A percentile compares a stretch with the other conserved stretches of the same genome.
These are phyloP conservation scores for Porpolomopsis calyptriformis DNA, from an alignment of 768 basidiomycete genomes.

Conservation along the genomic window DNA sequence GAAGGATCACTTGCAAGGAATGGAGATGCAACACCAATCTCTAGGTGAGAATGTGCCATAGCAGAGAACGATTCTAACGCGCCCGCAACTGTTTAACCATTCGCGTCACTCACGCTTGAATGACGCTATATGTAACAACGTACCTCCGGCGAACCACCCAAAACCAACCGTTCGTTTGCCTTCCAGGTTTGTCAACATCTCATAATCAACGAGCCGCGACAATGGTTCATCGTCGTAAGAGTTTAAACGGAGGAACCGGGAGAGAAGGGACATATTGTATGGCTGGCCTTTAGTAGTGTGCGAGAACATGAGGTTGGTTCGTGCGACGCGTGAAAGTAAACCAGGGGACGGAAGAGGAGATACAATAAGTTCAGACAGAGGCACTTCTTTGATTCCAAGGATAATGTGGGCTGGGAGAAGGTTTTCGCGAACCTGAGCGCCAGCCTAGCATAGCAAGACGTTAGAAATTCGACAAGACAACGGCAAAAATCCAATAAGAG, in stretches of 20 bases:
- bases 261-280: constrained; percentile 75
- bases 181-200: constrained; percentile 51
- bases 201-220: constrained; percentile 72
- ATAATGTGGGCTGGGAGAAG: constrained; percentile 61
- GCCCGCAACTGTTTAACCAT: constrained; percentile 52
- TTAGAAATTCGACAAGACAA: constrained; percentile 8
- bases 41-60: constrained; percentile 69
- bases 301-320: constrained; percentile 86
- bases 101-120: not conserved
- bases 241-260: constrained; percentile 38
- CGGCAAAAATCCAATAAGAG: constrained; percentile 5
- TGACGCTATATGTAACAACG: constrained; percentile 11
- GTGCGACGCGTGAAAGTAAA: constrained; percentile 17
- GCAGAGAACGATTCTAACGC: constrained; percentile 71
- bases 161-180: constrained; percentile 81
- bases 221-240: constrained; percentile 11
- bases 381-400: constrained; percentile 84
- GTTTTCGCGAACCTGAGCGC: constrained; percentile 52
- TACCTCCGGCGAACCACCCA: constrained; percentile 88
- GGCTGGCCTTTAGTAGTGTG: constrained; percentile 82
- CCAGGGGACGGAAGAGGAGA: constrained; percentile 23
- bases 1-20: constrained; percentile 27
- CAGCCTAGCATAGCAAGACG: constrained; percentile 42
- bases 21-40: constrained; percentile 70
- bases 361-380: constrained; percentile 49